Evolutionary conservation across 2,329 filamentous ascomycete species (phyloP), one percentile per base, ranked within the genome.

Genomic region (Lachnellula arida): DNA sequence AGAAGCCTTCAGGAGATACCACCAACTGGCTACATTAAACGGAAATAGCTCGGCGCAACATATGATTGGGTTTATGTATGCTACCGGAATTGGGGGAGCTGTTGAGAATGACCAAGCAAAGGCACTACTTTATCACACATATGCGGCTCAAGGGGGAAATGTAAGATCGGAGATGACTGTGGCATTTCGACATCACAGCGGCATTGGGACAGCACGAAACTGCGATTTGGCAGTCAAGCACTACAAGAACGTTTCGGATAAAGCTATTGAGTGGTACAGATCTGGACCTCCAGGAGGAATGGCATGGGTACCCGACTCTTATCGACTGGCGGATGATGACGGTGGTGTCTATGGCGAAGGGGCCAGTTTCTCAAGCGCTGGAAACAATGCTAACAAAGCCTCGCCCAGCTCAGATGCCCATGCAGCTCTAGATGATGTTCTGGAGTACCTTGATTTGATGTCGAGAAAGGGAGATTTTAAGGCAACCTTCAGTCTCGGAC

Each of bases 291-390:
- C 94, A 0, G 93, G 93, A 11, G 94, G 94, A 4, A 86, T 88
- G 73, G 78, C 81, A 34, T 86, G 95, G 78, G 78, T 87, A 2
- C 81, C 83, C 32, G 88, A 97, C 68, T 84, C 87, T 6, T 95
- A 89, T 74, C 84, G 90, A 55, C 88, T 97, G 65, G 89, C 91
- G 3, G 95, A 99, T 67, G 91, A 97, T 49, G 78, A 87, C 32
- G 95, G 94, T 7, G 94, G 94, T 44, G 88, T 96, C 6, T 99
- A 97, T 70, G 95, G 94, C 47, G 91, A 96, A 73, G 95, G 94
- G 3, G 94, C 94, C 12, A 97, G 93, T 69, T 89, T 87, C 40
- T 87, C 87, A 23, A 97, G 91, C 68, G 88, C 94, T 0, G 94
- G 94, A 4, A 80, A 82, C 55, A 92, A 96, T 68, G 91, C 91